These are phyloP conservation scores for Fomitiporia mediterranea DNA, from an alignment of 1,284 basidiomycete species.

Conservation along the genomic window DNA sequence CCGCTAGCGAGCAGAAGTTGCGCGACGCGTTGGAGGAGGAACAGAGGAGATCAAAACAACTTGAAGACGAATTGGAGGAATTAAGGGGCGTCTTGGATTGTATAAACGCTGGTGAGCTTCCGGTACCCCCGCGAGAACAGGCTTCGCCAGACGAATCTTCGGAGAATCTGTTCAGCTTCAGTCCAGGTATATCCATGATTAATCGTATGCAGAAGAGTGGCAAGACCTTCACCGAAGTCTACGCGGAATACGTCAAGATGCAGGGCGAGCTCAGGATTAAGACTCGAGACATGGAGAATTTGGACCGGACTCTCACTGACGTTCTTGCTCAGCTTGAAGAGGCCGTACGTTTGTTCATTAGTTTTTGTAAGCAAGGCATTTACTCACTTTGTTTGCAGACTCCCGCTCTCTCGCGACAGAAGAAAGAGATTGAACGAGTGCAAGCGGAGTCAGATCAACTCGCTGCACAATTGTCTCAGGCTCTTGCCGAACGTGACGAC, in stretches of 20 bases:
- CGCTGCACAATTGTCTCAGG: conserved; percentile 71
- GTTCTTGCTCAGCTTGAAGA: conserved; percentile 87
- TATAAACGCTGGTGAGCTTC: conserved; percentile 66
- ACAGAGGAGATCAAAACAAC: conserved; percentile 51
- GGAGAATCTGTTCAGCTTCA: conserved; percentile 60
- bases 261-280: conserved; percentile 80
- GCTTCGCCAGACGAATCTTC: conserved; percentile 34
- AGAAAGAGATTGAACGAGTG: conserved; percentile 77
- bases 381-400: conserved; percentile 49
- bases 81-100: conserved; percentile 59
- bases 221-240: conserved; percentile 87
- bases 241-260: conserved; percentile 80
- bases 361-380: too few species aligned
- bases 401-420: conserved; percentile 82
- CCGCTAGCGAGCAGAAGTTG: conserved; percentile 58
- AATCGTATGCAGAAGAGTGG: conserved; percentile 72
- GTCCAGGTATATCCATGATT: conserved; percentile 83
- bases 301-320: conserved; percentile 69
- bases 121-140: conserved; percentile 39
- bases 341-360: conserved; percentile 50
- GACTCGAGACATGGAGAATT: conserved; percentile 73
- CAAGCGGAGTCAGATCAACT: conserved; percentile 75
- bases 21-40: conserved; percentile 66
- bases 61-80: conserved; percentile 56
- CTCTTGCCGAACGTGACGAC: conserved; percentile 64